Base-by-base conservation (phyloP, 2,329 filamentous ascomycete species). In the Colletotrichum somersetense region DNA sequence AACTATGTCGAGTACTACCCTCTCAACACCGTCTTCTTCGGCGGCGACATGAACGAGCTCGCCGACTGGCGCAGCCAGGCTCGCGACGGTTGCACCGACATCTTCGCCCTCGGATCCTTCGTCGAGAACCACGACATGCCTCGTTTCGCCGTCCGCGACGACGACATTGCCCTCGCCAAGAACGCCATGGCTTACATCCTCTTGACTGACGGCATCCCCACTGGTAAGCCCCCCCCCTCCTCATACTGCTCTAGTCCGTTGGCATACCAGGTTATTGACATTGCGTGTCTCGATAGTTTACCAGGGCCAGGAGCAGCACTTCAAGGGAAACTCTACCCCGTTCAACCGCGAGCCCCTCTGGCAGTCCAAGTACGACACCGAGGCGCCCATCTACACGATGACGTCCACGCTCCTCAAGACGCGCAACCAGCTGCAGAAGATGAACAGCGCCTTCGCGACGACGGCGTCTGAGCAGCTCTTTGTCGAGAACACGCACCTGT, bases 271-370 rank as follows among this genome's bases (percentile, higher is more conserved):
- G 53, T 26, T 26, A 20, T 30, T 71, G 23, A 71, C 67, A n/a
- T 20, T 20, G 8, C 3, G 2, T 44, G 56, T 38, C 26, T 38
- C 53, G 38, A 53, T 7, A 67, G 84, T 92, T 42, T 92, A 92
- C 79, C 86, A 91, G 75, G 91, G 90, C 48, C 89, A 90, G 74
- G 91, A 92, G 79, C 90, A 92, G 76, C 88, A 87, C 74, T 89
- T 86, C 77, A 78, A 82, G 2, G 83, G 83, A 26, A 82, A 79
- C 53, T 80, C 80, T 56, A 88, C 88, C 16, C 80, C 84, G 0
- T 85, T 83, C 66, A 86, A 87, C 76, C 87, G 89, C n/a, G 89
- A 91, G 77, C 87, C 89, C 18, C 82, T 88, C 61, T 91, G 89
- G 89, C 79, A 85, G 18, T 87, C 85, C n/a, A 80, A 80, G 14